These are phyloP conservation scores for Russula emetica DNA, from an alignment of 768 basidiomycete species.

Conservation along the genomic window DNA sequence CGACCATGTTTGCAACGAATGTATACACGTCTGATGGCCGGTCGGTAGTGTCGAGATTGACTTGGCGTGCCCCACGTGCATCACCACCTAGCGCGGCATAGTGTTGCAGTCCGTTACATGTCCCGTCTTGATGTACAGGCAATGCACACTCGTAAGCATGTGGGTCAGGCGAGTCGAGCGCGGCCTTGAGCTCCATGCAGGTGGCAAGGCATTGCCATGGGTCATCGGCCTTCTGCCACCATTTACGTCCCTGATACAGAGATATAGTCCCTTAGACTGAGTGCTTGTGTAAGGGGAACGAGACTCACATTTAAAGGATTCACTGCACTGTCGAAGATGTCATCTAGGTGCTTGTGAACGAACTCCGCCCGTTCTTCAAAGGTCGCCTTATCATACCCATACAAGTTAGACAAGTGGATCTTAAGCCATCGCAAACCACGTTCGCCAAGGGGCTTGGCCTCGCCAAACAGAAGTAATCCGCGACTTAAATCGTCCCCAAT, in stretches of 20 bases:
- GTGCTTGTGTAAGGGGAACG: constrained; percentile 6
- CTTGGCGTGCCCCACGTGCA: constrained; percentile 78
- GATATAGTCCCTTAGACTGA: constrained; percentile 9
- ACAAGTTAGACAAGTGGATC: constrained; percentile 90
- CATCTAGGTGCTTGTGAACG: constrained; percentile 63
- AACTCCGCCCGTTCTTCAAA: constrained; percentile 90
- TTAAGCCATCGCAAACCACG: constrained; percentile 91
- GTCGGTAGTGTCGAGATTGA: constrained; percentile 82
- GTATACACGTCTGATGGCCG: constrained; percentile 94
- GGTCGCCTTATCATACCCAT: constrained; percentile 90
- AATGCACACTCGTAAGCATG: constrained; percentile 57
- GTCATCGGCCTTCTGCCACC: constrained; percentile 92
- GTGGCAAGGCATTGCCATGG: constrained; percentile 97
- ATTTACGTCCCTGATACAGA: constrained; percentile 54
- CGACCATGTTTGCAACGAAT: constrained; percentile 83
- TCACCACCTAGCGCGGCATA: constrained; percentile 98
- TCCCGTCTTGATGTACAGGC: constrained; percentile 98
- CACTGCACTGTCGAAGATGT: constrained; percentile 78
- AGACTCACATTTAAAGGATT: constrained; percentile 66
- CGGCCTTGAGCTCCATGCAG: constrained; percentile 82
- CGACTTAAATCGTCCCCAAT: constrained; percentile 92
- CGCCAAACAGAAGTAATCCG: constrained; percentile 80
- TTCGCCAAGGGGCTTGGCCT: constrained; percentile 71
- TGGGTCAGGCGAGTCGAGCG: constrained; percentile 65
- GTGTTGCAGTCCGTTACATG: constrained; percentile 97